Conservation (phyloP, 2,329 filamentous ascomycete species). For the Cladosporium sphaerospermum region DNA sequence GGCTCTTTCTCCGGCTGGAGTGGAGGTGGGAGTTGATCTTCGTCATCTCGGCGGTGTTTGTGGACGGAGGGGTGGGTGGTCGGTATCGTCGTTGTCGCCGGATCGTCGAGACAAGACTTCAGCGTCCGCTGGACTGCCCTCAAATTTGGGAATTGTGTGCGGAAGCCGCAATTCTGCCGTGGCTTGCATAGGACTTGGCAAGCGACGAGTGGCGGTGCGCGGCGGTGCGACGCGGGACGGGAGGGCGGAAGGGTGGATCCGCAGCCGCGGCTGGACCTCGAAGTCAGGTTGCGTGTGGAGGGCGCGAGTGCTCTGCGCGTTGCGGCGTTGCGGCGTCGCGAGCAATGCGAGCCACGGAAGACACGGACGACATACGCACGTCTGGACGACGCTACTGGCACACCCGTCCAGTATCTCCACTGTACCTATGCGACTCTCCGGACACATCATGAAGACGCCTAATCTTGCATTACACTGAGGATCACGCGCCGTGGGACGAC, state of each 20-base stretch:
- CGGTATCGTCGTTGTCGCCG: conserved; percentile 19
- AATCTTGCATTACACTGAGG: too few species aligned
- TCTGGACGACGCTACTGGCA: neutral
- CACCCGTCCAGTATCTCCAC: too few species aligned
- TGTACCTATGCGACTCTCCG: too few species aligned
- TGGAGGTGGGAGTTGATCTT: conserved; percentile 62
- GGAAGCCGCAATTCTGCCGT: neutral
- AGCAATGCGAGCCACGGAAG: too few species aligned
- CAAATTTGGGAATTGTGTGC: neutral
- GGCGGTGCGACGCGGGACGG: neutral
- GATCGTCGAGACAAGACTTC: conserved; percentile 3
- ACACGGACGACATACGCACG: neutral
- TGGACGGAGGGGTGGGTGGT: conserved; percentile 14
- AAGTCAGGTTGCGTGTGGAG: neutral
- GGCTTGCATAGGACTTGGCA: neutral
- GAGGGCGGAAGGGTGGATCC: neutral
- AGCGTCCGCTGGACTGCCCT: neutral
- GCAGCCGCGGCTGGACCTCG: neutral
- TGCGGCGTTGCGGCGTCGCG: conserved; percentile 24
- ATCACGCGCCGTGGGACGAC: too few species aligned
- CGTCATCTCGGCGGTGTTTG: conserved; percentile 54
- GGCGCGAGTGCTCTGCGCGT: conserved; percentile 3
- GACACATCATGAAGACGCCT: too few species aligned
- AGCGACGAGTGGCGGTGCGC: neutral
- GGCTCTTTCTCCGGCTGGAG: conserved; percentile 95